These are phyloP conservation scores for Hygrocybe coccinea DNA, from an alignment of 768 basidiomycete genomes.

Conservation along the genomic window DNA sequence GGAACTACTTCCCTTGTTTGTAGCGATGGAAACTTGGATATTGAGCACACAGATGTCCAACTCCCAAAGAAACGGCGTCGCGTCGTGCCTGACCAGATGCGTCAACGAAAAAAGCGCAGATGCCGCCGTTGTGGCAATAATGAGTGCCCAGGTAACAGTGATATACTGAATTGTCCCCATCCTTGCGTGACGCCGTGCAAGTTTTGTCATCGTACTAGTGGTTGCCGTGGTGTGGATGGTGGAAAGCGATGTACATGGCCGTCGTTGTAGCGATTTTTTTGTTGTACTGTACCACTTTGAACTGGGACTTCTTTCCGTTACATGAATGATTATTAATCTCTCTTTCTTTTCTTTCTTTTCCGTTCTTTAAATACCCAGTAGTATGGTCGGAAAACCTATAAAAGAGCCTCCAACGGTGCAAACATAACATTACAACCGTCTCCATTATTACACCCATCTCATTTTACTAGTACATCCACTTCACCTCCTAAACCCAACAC, in stretches of 20 bases:
- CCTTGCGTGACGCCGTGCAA: not conserved
- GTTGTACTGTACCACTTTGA: too few species aligned
- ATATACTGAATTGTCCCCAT: not conserved
- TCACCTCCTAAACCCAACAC: too few species aligned
- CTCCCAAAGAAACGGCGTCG: not conserved
- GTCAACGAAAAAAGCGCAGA: not conserved
- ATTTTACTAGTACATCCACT: too few species aligned
- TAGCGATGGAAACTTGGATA: too few species aligned
- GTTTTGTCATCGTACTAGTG: not conserved
- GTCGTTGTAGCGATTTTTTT: not conserved
- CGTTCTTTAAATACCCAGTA: not conserved
- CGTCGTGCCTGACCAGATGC: not conserved
- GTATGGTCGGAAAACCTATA: not conserved
- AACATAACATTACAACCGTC: too few species aligned
- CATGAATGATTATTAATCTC: not conserved
- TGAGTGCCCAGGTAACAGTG: not conserved
- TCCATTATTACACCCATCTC: too few species aligned
- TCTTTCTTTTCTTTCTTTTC: not conserved
- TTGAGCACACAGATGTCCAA: not conserved
- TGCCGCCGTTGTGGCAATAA: not conserved
- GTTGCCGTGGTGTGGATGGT: not conserved
- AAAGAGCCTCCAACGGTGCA: too few species aligned
- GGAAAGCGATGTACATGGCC: not conserved
- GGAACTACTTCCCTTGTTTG: too few species aligned
- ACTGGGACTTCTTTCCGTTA: too few species aligned